Conservation (phyloP, 2,329 filamentous ascomycete genomes). For the Calonectria henricotiae region DNA sequence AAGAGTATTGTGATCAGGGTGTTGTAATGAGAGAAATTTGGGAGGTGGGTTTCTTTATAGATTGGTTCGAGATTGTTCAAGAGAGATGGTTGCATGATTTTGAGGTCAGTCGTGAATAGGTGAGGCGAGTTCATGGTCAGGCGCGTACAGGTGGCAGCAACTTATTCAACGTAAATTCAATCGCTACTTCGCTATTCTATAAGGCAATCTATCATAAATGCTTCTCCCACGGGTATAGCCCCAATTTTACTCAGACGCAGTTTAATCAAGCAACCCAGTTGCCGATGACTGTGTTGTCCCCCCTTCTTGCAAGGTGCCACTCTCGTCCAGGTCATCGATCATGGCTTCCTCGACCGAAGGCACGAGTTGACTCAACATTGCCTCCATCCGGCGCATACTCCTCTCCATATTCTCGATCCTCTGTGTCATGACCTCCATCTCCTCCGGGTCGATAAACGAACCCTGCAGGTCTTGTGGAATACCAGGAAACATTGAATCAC, state of each 20-base stretch:
- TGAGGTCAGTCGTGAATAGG: not conserved
- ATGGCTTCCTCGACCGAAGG: conserved; percentile 52
- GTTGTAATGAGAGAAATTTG: too few relatives aligned
- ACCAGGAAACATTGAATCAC: conserved; percentile 73
- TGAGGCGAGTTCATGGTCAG: not conserved
- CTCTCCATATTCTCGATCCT: conserved; percentile 69
- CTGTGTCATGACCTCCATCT: conserved; percentile 62
- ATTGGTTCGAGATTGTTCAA: not conserved
- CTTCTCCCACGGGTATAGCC: not conserved
- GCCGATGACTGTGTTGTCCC: conserved; percentile 55
- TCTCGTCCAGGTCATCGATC: conserved; percentile 52
- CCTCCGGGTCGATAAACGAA: conserved; percentile 66
- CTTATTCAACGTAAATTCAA: not conserved
- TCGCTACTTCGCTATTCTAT: conserved; percentile 11
- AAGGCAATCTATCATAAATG: conserved; percentile 8
- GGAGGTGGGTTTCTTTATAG: not conserved
- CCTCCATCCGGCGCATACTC: conserved; percentile 66
- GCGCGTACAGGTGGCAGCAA: not conserved
- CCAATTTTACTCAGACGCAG: conserved; percentile 29
- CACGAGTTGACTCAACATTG: conserved; percentile 62
- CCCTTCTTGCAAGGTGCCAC: conserved; percentile 53
- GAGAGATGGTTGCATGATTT: not conserved
- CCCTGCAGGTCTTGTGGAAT: conserved; percentile 66
- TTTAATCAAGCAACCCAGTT: conserved; percentile 40
- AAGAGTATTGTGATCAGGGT: too few relatives aligned